These are phyloP conservation scores for Stagonosporopsis chrysanthemi DNA, from an alignment of 2,329 filamentous ascomycete genomes.

Conservation along the genomic window DNA sequence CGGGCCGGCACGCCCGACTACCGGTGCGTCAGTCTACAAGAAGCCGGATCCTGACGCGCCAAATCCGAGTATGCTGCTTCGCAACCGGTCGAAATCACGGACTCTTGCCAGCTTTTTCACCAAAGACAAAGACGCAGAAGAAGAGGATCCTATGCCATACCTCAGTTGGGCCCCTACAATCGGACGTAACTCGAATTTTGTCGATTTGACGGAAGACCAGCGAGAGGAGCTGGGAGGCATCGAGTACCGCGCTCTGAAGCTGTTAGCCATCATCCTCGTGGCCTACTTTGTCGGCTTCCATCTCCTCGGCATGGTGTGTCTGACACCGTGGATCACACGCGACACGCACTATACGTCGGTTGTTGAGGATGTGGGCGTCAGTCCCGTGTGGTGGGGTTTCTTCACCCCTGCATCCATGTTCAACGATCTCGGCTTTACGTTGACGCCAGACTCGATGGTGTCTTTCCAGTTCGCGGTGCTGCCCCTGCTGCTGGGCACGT, in stretches of 20 bases:
- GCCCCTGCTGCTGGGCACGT: slow-evolving; percentile 77
- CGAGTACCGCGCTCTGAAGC: slow-evolving; percentile 91
- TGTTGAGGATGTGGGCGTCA: slow-evolving; percentile 68
- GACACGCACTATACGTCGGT: slow-evolving; percentile 65
- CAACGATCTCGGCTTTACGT: slow-evolving; percentile 91
- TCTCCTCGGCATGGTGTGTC: slow-evolving; percentile 73
- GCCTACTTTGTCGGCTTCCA: slow-evolving; percentile 86
- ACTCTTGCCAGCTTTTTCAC: slow-evolving; percentile 68
- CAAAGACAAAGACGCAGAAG: slow-evolving; percentile 62
- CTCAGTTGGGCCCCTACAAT: slow-evolving; percentile 93
- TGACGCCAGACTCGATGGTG: slow-evolving; percentile 93
- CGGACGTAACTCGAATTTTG: slow-evolving; percentile 90
- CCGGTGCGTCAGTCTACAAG: slow-evolving; percentile 43
- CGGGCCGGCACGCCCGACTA: slow-evolving; percentile 60
- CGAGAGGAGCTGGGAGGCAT: slow-evolving; percentile 95
- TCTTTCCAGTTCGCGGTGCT: slow-evolving; percentile 82
- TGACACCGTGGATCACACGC: slow-evolving; percentile 81
- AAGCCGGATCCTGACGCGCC: slow-evolving; percentile 25
- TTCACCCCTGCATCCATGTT: slow-evolving; percentile 90
- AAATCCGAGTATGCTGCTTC: slow-evolving; percentile 28
- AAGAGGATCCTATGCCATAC: slow-evolving; percentile 75
- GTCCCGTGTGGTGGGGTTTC: slow-evolving; percentile 86
- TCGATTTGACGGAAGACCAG: slow-evolving; percentile 87
- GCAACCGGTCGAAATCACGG: slow-evolving; percentile 51
- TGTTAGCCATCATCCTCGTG: slow-evolving; percentile 78